Evolutionary conservation across 2,329 filamentous ascomycete species (phyloP), one percentile per base, ranked within the genome.

Genomic region (Penicillium concentricum): DNA sequence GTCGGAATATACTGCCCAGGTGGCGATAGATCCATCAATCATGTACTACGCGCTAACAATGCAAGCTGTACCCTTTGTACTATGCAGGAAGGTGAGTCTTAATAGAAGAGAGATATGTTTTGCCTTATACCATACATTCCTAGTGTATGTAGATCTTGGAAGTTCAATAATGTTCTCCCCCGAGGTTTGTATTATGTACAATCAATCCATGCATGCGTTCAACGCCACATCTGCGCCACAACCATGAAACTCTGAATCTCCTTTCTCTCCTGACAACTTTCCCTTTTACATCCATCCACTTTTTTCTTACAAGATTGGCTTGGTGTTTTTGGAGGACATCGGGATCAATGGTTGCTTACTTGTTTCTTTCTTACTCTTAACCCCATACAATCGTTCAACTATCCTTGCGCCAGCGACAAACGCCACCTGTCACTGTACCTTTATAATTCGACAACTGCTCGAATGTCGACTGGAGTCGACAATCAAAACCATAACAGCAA

Each of bases 391-490:
- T 67, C 69, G 65, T 65, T 72, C 62, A 64, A 56, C 62, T 57
- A 56, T 57, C 58, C 56, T 42, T 51, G 50, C 49, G 53, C 59
- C 57, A 57, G 59, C 54, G 50, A 56, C 57, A 59, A 59, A 61
- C 63, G 62, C 58, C 62, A 61, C 57, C 51, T 60, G 48, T 57
- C 59, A 34, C 48, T 51, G 52, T 51, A 57, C 56, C 54, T 51
- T 62, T 64, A 58, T 61, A 53, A 51, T 45, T 49, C 35, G 39
- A n/a, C 37, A 42, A 54, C 53, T 71, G 70, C 68, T 75, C 77
- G 75, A 71, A 84, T 84, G 82, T 84, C 82, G 75, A 81, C 80
- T 75, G 78, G 78, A 63, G 72, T 80, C 65, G 78, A 81, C 74
- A 74, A 76, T 66, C 76, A 76, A 73, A 73, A 75, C 68, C 77